These are phyloP conservation scores for Crassisporium funariophilum DNA, from an alignment of 768 basidiomycete species.

Conservation along the genomic window DNA sequence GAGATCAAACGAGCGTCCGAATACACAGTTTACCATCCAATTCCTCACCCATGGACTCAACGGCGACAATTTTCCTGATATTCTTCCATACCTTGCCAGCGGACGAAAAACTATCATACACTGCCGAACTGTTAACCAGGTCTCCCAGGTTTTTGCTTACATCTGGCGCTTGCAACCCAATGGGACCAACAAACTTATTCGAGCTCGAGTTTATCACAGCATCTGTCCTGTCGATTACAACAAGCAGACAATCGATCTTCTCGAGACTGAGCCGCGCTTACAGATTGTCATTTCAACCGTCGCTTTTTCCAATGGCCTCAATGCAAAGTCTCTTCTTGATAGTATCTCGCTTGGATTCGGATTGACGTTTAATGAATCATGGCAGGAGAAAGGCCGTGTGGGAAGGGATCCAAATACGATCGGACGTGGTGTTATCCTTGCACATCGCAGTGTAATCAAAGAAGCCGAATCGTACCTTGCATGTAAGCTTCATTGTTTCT, in stretches of 20 bases:
- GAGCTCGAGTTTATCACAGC: constrained; percentile 1
- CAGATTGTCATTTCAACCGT: constrained; percentile 9
- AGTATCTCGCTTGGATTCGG: constrained; percentile 12
- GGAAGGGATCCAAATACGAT: constrained; percentile 4
- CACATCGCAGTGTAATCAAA: background rate
- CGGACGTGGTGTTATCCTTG: constrained; percentile 6
- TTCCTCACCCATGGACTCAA: background rate
- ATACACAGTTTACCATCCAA: constrained; percentile 4
- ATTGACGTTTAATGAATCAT: constrained; percentile 5
- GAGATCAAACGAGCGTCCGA: constrained; percentile 8
- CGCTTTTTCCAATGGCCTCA: constrained; percentile 10
- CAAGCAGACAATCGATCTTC: background rate
- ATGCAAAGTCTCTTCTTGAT: constrained; percentile 9
- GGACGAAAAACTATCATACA: constrained; percentile 10
- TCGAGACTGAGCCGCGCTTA: constrained; percentile 1
- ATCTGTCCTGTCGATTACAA: background rate
- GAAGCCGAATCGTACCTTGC: background rate
- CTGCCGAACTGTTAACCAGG: constrained; percentile 5
- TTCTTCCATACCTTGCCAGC: constrained; percentile 9
- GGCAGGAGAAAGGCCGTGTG: constrained; percentile 11
- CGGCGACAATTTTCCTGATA: constrained; percentile 2
- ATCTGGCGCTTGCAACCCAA: constrained; percentile 2
- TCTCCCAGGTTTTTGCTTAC: constrained; percentile 1
- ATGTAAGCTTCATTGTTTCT: background rate
- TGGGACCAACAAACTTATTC: background rate